Conservation (phyloP, 139 green algal species). For the Volvox reticuliferus region DNA sequence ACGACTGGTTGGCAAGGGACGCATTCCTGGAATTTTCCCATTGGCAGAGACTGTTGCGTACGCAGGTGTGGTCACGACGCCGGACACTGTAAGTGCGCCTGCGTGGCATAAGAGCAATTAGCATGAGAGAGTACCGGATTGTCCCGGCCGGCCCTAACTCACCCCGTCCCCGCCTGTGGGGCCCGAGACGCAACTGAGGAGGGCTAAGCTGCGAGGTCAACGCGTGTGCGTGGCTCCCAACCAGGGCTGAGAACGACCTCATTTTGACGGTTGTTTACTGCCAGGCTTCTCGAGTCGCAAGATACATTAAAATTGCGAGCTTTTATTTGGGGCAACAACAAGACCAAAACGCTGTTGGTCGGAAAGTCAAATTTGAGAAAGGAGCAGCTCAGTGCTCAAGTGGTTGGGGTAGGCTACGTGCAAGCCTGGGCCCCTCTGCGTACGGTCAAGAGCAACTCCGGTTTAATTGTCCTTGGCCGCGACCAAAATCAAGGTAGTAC, state of each 20-base stretch:
- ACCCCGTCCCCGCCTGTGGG: background rate
- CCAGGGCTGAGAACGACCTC: background rate
- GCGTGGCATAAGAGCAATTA: background rate
- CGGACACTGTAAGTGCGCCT: background rate
- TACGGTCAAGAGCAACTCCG: too few relatives aligned
- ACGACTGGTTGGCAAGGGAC: background rate
- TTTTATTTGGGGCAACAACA: too few relatives aligned
- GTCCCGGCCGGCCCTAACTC: background rate
- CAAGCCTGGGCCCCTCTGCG: too few relatives aligned
- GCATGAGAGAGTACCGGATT: background rate
- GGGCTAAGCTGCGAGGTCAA: background rate
- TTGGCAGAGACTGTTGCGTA: background rate
- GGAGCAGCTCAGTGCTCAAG: too few relatives aligned
- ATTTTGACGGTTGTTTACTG: slow-evolving; percentile 1
- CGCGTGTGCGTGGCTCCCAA: background rate
- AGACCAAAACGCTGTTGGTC: too few relatives aligned
- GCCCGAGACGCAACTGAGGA: background rate
- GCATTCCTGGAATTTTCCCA: background rate
- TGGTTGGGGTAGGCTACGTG: too few relatives aligned
- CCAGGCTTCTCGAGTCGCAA: background rate
- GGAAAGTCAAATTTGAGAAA: too few relatives aligned
- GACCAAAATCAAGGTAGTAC: too few relatives aligned
- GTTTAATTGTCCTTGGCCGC: too few relatives aligned
- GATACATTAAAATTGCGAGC: too few relatives aligned
- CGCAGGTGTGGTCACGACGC: background rate